These are phyloP conservation scores for Linnemannia elongata DNA, from an alignment of 192 early-diverging fungal genomes.

Conservation along the genomic window DNA sequence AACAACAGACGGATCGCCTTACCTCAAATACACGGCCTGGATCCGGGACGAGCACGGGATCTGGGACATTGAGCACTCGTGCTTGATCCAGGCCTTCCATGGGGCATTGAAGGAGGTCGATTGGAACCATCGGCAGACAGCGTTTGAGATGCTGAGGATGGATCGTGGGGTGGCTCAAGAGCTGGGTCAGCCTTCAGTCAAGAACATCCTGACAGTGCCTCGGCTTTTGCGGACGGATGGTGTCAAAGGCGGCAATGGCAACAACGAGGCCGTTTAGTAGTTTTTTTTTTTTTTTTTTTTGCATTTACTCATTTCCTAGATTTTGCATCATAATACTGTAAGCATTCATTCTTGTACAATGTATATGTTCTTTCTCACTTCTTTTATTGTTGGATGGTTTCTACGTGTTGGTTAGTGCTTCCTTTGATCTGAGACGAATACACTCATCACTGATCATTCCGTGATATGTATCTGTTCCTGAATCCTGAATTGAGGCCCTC, in stretches of 20 bases:
- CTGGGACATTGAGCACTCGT: slow-evolving; percentile 58
- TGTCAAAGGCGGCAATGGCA: slow-evolving; percentile 31
- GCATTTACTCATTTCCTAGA: not conserved
- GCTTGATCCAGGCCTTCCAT: slow-evolving; percentile 46
- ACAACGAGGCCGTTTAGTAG: slow-evolving; percentile 29
- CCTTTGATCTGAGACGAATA: too few species aligned
- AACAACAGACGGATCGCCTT: slow-evolving; percentile 9
- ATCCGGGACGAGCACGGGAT: slow-evolving; percentile 50
- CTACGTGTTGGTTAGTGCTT: not conserved
- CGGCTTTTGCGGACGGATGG: slow-evolving; percentile 13
- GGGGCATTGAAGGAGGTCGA: slow-evolving; percentile 30
- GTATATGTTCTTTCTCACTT: not conserved
- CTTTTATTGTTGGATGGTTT: not conserved
- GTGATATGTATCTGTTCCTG: too few species aligned
- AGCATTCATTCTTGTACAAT: not conserved
- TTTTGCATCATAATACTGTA: not conserved
- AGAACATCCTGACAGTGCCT: slow-evolving; percentile 19
- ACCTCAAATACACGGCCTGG: slow-evolving; percentile 31
- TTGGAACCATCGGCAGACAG: slow-evolving; percentile 25
- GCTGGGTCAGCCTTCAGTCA: not conserved
- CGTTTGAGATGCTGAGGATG: slow-evolving; percentile 23
- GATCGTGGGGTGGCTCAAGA: slow-evolving; percentile 22
- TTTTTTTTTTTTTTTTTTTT: not conserved
- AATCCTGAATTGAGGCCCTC: too few species aligned
- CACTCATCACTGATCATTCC: too few species aligned